Evolutionary conservation across 1,284 basidiomycete genomes (phyloP), one percentile per base, ranked within the genome.

Genomic region (Limonomyces culmigenus): DNA sequence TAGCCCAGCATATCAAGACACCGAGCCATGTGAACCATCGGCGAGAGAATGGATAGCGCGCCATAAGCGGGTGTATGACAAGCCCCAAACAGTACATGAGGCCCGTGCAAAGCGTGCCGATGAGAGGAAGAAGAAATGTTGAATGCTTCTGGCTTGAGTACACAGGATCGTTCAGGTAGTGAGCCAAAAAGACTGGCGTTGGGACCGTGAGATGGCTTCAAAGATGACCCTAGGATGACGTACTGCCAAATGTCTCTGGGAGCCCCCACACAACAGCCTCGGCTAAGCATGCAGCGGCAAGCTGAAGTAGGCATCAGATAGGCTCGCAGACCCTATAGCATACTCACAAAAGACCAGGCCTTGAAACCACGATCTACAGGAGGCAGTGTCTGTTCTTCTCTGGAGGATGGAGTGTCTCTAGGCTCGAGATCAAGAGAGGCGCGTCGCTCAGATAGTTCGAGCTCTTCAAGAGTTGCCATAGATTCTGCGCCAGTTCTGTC

Each of bases 241-340:
- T n/a, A n/a, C n/a, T n/a, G n/a, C 55, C 56, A 35, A 47, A 56
- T 16, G 58, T 43, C 14, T 38, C 44, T 1, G 57, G 56, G 32
- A 55, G 49, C 3, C 59, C 56, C 59, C 59, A 63, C 14, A 62
- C 49, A 34, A 63, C 45, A 19, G 52, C 52, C 36, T 60, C 55
- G 3, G 59, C 50, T 15, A 54, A 18, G 38, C 56, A 58, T 3
- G 56, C 52, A 11, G 50, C 51, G 12, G 43, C 38, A 3, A 59
- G 45, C 48, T 59, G 38, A 14, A 40, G 10, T 10, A 11, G 21
- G 29, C 6, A 16, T 20, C 13, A 29, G 8, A 5, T 36, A 5
- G 14, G 6, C 33, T 27, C n/a, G n/a, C 33, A 15, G 20, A n/a
- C 15, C 29, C 15, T 23, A 10, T 6, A 19, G 34, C 17, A 4